Evolutionary conservation across 176 grass and related monocot genomes (phyloP), one percentile per base, ranked within the genome.

Genomic region (Lolium rigidum): DNA sequence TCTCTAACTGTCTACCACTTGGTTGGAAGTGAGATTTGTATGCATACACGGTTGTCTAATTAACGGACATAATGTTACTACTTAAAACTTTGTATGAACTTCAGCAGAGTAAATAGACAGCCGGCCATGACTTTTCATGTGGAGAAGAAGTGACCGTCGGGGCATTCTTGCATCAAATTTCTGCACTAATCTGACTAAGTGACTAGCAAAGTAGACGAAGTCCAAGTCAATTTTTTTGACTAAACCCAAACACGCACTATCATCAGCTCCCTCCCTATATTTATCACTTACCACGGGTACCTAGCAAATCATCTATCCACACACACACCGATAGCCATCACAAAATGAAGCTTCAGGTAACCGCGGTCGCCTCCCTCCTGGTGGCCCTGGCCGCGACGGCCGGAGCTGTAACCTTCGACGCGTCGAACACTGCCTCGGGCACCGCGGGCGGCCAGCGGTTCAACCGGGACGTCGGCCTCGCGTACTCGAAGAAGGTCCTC

Each of bases 401-500:
- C 35, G 66, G 43, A 11, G 93, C 87, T 0, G 87, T 98, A 16
- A 79, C 90, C 54, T 98, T 87, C 72, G 73, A 88, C 52, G 89
- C 67, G 7, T 83, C 79, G 61, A 98, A 98, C 89, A 92, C 85
- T 2, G 91, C 91, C 51, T 71, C 28, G 10, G 70, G 13, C 82
- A 98, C 93, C 12, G 0, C 80, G 2, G 95, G 93, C 2, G 93
- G 95, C 54, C 18, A 10, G 77, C 83, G 87, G n/a, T 98, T 98
- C 83, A 44, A 91, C 74, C 47, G 18, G n/a, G 89, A 63, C 14
- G 86, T 90, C 15, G 91, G 95, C 24, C 7, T 92, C 15, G 74
- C 51, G 8, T 98, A 98, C 83, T 84, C 89, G 59, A 88, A 85
- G 85, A 70, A 88, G 70, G 84, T 98, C 46, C 91, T 95, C 61